Base-by-base conservation (phyloP, 306 rosid species). In the Carpinus fangiana region DNA sequence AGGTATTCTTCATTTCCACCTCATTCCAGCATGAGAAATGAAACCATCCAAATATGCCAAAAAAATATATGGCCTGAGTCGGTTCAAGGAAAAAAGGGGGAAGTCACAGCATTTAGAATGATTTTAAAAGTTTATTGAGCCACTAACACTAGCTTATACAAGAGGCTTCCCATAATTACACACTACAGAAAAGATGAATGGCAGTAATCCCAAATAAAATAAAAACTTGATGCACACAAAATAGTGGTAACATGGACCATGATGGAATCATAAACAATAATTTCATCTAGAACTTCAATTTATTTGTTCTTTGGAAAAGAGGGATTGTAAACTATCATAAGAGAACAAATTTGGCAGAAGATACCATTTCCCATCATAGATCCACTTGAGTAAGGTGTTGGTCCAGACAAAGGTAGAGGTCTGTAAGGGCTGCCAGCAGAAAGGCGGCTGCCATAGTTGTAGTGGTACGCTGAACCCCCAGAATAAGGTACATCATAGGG, bases 401-500 rank as follows among this genome's bases (percentile, higher is more conserved):
- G 98, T 73, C 88, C 98, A 57, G 99, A 77, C 76, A 93, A 72
- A 84, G 93, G 97, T 86, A 96, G 78, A 72, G 98, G 93, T 71
- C 99, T 86, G 77, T 90, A 96, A 46, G 98, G 98, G 84, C 96
- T 93, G 69, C 96, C 97, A 23, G 91, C 89, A 78, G 98, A 90
- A 57, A 91, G 83, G 52, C 92, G 97, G 76, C 82, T 87, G 46
- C 93, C 88, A 38, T 93, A 93, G 79, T 91, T 96, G 90, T 96
- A 96, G 80, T 90, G 99, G 75, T 96, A 93, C 34, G 98, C 97
- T 41, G 99, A 91, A 69, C 97, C 98, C 82, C 96, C 97, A 34
- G 94, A 84, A 87, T 86, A 96, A 23, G 98, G 98, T 77, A 93
- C 90, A 61, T 96, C 99, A 78, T 89, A 96, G 4, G 99, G 93